Evolutionary conservation across 2,329 filamentous ascomycete species (phyloP), one percentile per base, ranked within the genome.

Genomic region (Scedosporium minutisporum): DNA sequence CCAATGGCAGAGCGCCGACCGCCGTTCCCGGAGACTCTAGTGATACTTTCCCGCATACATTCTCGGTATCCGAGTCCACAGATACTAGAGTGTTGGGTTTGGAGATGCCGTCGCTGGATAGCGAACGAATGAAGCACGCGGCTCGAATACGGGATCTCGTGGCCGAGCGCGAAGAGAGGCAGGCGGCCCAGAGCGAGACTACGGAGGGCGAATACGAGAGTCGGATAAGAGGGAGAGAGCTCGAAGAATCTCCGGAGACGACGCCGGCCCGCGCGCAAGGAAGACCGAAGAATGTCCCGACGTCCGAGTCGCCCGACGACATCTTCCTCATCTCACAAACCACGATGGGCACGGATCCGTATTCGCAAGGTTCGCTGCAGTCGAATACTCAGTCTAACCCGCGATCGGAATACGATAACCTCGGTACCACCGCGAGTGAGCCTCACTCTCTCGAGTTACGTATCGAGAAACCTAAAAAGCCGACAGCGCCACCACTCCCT

Each of bases 1-100:
- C 51, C 21, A 41, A 27, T 9, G 27, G 27, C 10, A 61, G 60
- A 41, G 44, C 48, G 51, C 38, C 16, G 18, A 12, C 29, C 10
- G 12, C 38, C 25, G 51, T 42, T 14, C 27, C 23, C 18, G 29
- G 46, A 27, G 80, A 86, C 68, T 87, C 84, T 0, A 78, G 80
- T 6, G 84, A 85, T 57, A 86, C 83, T 66, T 83, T 84, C 62
- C 74, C 71, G 7, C 81, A 84, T 60, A 79, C 86, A 70, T 86
- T 87, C 66, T 84, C 82, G 16, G 77, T 83, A 3, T 86, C 84
- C 0, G 79, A 29, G 41, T 62, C 60, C 12, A 58, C 60, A 38
- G 41, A 55, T 23, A 62, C 60, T 1, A 44, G 60, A 21, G 6
- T 61, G 2, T 74, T 67, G 0, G 71, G 68, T n/a, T 65, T 67